A percentile compares a stretch with the other conserved stretches of the same genome.
Conservation (phyloP, 768 basidiomycete species). For the Pulveroboletus sp. region DNA sequence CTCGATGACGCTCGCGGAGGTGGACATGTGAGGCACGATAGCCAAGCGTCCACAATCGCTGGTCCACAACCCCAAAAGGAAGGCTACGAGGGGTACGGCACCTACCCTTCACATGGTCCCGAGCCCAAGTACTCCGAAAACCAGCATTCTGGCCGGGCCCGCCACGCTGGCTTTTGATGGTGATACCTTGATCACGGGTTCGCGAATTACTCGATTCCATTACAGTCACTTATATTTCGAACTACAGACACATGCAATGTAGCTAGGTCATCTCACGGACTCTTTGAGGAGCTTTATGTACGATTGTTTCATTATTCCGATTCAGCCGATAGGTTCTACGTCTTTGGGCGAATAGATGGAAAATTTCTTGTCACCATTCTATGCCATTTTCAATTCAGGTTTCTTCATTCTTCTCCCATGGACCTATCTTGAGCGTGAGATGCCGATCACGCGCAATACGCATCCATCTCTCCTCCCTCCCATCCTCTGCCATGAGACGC, state of each 20-base stretch:
- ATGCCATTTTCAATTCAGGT: slow-evolving; percentile 1
- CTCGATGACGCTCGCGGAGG: slow-evolving; percentile 35
- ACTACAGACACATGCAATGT: neutral
- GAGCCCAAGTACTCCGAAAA: slow-evolving; percentile 33
- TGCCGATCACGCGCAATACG: slow-evolving; percentile 21
- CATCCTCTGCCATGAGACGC: slow-evolving; percentile 20
- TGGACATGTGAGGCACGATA: slow-evolving; percentile 51
- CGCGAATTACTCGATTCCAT: neutral
- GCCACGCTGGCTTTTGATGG: slow-evolving; percentile 43
- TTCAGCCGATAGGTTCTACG: neutral
- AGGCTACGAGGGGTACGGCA: slow-evolving; percentile 29
- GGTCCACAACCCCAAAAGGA: slow-evolving; percentile 47
- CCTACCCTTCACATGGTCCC: slow-evolving; percentile 23
- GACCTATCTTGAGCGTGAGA: slow-evolving; percentile 23
- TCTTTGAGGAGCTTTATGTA: slow-evolving; percentile 4
- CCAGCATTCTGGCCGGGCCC: slow-evolving; percentile 32
- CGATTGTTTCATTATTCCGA: neutral
- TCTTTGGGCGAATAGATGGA: too few species aligned
- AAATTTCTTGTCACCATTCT: neutral
- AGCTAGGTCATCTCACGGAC: slow-evolving; percentile 8
- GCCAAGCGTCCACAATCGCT: slow-evolving; percentile 57
- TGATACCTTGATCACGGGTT: slow-evolving; percentile 2
- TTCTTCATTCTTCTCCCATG: slow-evolving; percentile 28
- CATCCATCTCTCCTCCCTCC: slow-evolving; percentile 23
- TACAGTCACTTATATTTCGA: neutral